Conservation (phyloP, 2,329 filamentous ascomycete genomes). For the Epichloe sp. region DNA sequence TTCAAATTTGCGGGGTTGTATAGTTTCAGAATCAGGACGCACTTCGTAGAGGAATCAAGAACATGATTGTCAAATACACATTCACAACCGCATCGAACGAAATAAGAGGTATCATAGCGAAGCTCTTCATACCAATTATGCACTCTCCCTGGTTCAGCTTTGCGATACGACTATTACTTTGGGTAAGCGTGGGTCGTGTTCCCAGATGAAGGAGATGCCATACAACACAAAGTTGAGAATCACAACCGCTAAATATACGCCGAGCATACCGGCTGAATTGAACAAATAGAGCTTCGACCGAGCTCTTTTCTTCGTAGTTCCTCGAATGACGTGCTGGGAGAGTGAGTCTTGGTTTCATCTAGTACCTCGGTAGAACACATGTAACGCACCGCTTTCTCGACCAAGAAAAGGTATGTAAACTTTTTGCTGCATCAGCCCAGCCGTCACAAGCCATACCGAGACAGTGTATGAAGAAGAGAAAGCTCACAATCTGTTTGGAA, state of each 20-base stretch:
- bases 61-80: slow-evolving; percentile 49
- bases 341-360: slow-evolving; percentile 2
- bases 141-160: slow-evolving; percentile 42
- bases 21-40: slow-evolving; percentile 10
- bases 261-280: slow-evolving; percentile 45
- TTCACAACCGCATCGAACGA: slow-evolving; percentile 48
- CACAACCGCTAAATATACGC: slow-evolving; percentile 32
- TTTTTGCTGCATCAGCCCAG: slow-evolving; percentile 9
- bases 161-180: slow-evolving; percentile 36
- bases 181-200: background rate
- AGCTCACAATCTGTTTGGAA: slow-evolving; percentile 18
- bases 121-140: slow-evolving; percentile 46
- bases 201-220: slow-evolving; percentile 9
- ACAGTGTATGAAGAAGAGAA: background rate
- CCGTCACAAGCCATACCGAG: background rate
- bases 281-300: slow-evolving; percentile 46
- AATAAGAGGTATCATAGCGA: slow-evolving; percentile 48
- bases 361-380: slow-evolving; percentile 11
- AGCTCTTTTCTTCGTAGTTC: slow-evolving; percentile 34
- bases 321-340: slow-evolving; percentile 42
- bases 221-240: slow-evolving; percentile 49
- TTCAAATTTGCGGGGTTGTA: background rate
- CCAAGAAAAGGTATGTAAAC: slow-evolving; percentile 52
- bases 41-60: slow-evolving; percentile 47
- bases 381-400: slow-evolving; percentile 42